A percentile compares a stretch with the other conserved stretches of the same genome.
phyloP scores from a whole-genome alignment of 768 basidiomycete species.

The Rubroboletus satanas region DNA sequence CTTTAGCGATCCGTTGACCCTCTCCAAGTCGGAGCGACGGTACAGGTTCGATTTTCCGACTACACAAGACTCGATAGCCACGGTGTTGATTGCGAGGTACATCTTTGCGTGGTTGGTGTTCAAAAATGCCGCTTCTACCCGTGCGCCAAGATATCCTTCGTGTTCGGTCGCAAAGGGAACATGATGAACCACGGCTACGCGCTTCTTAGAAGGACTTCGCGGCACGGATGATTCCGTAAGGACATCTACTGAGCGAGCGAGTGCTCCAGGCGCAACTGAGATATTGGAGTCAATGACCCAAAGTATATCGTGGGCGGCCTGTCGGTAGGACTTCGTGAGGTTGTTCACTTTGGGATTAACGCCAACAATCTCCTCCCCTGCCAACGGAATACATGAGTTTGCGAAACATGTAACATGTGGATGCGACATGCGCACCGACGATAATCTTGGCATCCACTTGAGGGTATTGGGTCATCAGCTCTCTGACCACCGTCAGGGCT shows the following conservation, averaged over 20 bases:
- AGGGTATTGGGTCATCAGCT: constrained; percentile 77
- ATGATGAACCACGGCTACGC: constrained; percentile 89
- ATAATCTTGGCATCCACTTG: constrained; percentile 67
- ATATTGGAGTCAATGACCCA: constrained; percentile 99
- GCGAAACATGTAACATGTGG: not conserved
- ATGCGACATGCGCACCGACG: constrained; percentile 52
- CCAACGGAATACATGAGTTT: not conserved
- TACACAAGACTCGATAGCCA: constrained; percentile 90
- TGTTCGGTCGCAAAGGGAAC: constrained; percentile 84
- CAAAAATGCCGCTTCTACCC: constrained; percentile 89
- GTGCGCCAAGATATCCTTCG: constrained; percentile 68
- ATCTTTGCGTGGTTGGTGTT: constrained; percentile 98
- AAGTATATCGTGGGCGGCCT: constrained; percentile 82
- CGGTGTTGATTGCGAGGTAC: constrained; percentile 91
- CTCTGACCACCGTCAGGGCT: constrained; percentile 77
- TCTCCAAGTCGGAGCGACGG: constrained; percentile 82
- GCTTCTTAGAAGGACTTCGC: constrained; percentile 33
- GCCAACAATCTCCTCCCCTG: constrained; percentile 81
- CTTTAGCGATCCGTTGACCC: constrained; percentile 62
- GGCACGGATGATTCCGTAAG: constrained; percentile 46
- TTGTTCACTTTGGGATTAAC: constrained; percentile 99
- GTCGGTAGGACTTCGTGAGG: constrained; percentile 76
- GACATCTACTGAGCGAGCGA: constrained; percentile 82
- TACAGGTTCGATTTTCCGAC: constrained; percentile 96
- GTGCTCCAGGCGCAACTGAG: constrained; percentile 67